Conservation (phyloP, 805 yeast species). For the Candida ascalaphidarum region DNA sequence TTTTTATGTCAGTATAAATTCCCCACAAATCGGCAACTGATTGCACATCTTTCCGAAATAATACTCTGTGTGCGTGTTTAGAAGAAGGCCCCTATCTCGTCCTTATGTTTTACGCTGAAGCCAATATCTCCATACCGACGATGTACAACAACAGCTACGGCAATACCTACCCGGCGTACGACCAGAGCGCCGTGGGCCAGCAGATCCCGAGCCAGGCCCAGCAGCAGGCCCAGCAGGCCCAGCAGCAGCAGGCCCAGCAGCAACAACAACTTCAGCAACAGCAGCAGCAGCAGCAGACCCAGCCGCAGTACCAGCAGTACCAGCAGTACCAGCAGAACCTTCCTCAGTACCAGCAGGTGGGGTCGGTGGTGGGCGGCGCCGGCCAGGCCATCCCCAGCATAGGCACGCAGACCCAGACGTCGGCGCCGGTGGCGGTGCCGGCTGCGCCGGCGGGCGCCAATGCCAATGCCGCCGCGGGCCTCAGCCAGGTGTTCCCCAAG, state of each 20-base stretch:
- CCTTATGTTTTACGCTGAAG: conserved; percentile 12
- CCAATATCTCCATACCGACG: conserved; percentile 7
- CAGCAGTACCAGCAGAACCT: conserved; percentile 5
- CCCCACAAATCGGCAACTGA: too few relatives aligned
- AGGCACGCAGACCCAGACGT: background rate
- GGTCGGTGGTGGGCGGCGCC: too few relatives aligned
- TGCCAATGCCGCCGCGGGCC: conserved; percentile 1
- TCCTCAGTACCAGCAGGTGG: conserved; percentile 3
- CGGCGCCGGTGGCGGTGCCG: background rate
- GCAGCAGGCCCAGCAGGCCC: background rate
- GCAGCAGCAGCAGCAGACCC: conserved; percentile 3
- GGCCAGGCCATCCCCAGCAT: conserved; percentile 2
- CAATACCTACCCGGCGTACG: too few relatives aligned
- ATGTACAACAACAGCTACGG: conserved; percentile 3
- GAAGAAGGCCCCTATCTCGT: too few relatives aligned
- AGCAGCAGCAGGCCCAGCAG: conserved; percentile 1
- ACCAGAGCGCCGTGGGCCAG: too few relatives aligned
- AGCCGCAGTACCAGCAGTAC: conserved; percentile 5
- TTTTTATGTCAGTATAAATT: too few relatives aligned
- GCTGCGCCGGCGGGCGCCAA: conserved; percentile 1
- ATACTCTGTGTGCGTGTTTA: too few relatives aligned
- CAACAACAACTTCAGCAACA: conserved; percentile 2
- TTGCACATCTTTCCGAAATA: too few relatives aligned
- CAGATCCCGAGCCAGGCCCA: too few relatives aligned
- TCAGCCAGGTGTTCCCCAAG: background rate